Base-by-base conservation (phyloP, 331 rosid species). In the Rhamnella rubrinervis region DNA sequence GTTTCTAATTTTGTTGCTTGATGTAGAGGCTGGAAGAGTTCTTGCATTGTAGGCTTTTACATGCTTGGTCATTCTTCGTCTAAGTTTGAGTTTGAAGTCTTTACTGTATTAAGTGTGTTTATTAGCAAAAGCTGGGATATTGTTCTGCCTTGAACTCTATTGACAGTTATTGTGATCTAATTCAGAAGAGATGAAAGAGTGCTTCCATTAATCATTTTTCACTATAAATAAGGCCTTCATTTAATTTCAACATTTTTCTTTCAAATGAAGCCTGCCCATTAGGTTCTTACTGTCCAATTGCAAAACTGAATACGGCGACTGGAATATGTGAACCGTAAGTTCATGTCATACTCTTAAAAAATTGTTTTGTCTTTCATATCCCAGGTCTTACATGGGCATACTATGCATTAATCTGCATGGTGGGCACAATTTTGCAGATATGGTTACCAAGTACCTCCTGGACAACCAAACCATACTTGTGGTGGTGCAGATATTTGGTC, bases 281-380 rank as follows among this genome's bases (percentile, higher is more conserved):
- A 50, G 96, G 97, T 67, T 82, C 97, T 61, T 83, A 86, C 71
- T 91, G 97, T 67, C 93, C 97, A 46, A 71, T 84, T 53, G 96
- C 88, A 53, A 75, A 70, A 76, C 67, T 85, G 74, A 88, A 85
- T 75, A 47, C 61, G 59, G 59, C 72, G 19, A 86, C 88, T 52
- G 96, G 96, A 83, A 7, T 73, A 64, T 91, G 97, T 82, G 89
- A 87, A 8, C 97, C 97, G 93, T 88, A 84, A 88, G 97, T 86
- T 63, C 55, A 50, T 70, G 38, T 38, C 49, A 50, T 70, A 50
- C 18, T 51, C 57, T 71, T 64, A 47, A 55, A 38, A 8, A 57
- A 21, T n/a, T 59, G 55, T 56, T 56, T 58, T 62, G 19, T 9
- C 7, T 18, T 64, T 15, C 19, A 26, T 68, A 26, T 59, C 47